Conservation (phyloP, 257 asterid species). For the Plectranthus barbatus region DNA sequence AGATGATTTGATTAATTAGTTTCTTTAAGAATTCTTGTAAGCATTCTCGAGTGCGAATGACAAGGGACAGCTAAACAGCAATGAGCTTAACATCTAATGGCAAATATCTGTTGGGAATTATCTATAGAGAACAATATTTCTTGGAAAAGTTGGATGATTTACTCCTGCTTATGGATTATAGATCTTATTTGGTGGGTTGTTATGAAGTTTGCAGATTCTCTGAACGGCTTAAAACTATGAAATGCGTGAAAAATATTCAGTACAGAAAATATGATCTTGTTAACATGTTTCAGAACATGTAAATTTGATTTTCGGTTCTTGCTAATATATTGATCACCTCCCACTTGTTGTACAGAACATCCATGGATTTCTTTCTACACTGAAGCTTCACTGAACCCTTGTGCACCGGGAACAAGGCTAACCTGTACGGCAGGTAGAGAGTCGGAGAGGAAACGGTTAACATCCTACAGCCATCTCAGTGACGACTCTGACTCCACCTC, state of each 20-base stretch:
- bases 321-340: not conserved
- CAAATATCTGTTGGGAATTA: not conserved
- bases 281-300: not conserved
- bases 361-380: slow-evolving; percentile 45
- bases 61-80: not conserved
- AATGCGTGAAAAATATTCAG: no score
- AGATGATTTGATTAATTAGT: no score
- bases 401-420: slow-evolving; percentile 21
- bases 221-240: no score
- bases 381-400: slow-evolving; percentile 13
- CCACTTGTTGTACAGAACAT: slow-evolving; percentile 36
- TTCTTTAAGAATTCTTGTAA: not conserved
- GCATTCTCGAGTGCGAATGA: not conserved
- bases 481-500: slow-evolving; percentile 36
- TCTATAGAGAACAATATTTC: no score
- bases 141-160: no score
- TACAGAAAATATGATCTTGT: not conserved
- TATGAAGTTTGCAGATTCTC: no score
- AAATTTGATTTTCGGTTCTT: not conserved
- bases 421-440: slow-evolving; percentile 30
- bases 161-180: no score
- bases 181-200: no score
- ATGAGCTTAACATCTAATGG: not conserved
- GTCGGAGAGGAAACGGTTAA: slow-evolving; percentile 44
- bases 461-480: slow-evolving; percentile 25